Base-by-base conservation (phyloP, 2,329 filamentous ascomycete genomes). In the Pseudogymnoascus sp. region DNA sequence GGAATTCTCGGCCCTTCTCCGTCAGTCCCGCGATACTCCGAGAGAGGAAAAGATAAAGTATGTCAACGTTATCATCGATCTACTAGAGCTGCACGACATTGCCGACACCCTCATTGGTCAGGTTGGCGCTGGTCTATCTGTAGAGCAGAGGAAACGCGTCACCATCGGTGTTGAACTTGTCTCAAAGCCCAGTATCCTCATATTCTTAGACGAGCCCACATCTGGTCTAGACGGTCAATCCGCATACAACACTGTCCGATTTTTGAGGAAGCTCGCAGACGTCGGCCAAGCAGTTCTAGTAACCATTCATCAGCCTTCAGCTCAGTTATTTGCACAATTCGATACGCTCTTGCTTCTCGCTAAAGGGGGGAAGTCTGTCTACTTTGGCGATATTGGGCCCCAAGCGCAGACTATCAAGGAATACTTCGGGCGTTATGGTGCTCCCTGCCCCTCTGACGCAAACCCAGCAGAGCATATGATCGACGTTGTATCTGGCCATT, bases 1-100 rank as follows among this genome's bases (percentile, higher is more conserved):
- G 33, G 85, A 85, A 68, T 97, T 97, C 74, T 92, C 87, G 68
- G 92, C 92, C n/a, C 74, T 93, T 5, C 86, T 97, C 41, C 88
- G 93, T 63, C 92, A 96, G 71, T 89, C 92, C 0, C 84, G 84
- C 60, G 80, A 87, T 59, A 82, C 89, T 13, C 79, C 89, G 2
- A 81, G 80, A 10, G 77, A 83, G 44, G 91, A 96, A 71, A 97
- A 96, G 77, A 76, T 93, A 4, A 87, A 84, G 81, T 70, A 96
- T 66, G 92, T 96, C 15, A 86, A 94, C 59, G 89, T 95, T 69
- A 90, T 96, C 26, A 62, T 71, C 26, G 65, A 71, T 36, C 82
- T 88, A 77, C 76, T 88, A 29, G 81, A 84, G 69, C 87, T 88
- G 84, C 74, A 81, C 29, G 84, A 87, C 59, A 88, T 86, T 61